A percentile compares a stretch with the other conserved stretches of the same genome.
Conservation (phyloP, 495 filamentous ascomycete genomes). For the Penicillium atrosanguineum region DNA sequence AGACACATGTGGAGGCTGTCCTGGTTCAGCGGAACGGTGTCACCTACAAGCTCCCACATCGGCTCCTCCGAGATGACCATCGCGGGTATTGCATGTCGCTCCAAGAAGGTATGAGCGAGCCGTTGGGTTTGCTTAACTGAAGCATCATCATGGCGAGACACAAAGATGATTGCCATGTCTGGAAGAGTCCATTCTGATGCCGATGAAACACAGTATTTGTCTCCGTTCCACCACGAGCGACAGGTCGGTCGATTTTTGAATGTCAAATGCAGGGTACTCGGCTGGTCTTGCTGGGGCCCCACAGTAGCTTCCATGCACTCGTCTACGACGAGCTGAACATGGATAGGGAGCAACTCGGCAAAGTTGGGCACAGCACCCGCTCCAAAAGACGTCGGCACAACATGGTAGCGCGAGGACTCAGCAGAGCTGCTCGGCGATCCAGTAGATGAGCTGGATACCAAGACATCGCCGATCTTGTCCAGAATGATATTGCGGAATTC, state of each 20-base stretch:
- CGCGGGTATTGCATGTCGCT: conserved; percentile 60
- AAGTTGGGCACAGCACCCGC: conserved; percentile 49
- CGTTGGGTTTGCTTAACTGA: conserved; percentile 48
- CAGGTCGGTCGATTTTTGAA: conserved; percentile 55
- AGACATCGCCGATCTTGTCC: conserved; percentile 69
- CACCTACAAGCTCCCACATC: conserved; percentile 44
- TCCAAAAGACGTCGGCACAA: conserved; percentile 73
- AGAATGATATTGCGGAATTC: conserved; percentile 65
- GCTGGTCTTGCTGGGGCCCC: conserved; percentile 37
- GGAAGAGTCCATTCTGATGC: conserved; percentile 60
- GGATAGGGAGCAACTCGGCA: conserved; percentile 73
- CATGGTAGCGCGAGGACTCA: conserved; percentile 64
- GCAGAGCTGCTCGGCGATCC: conserved; percentile 43
- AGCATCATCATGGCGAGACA: conserved; percentile 54
- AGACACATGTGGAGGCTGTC: conserved; percentile 66
- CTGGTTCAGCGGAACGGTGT: conserved; percentile 48
- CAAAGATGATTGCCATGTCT: conserved; percentile 68
- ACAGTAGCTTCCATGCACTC: conserved; percentile 60
- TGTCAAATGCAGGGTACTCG: conserved; percentile 51
- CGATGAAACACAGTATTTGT: conserved; percentile 45
- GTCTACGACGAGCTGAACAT: conserved; percentile 72
- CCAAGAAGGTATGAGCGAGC: conserved; percentile 60
- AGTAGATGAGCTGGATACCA: conserved; percentile 49
- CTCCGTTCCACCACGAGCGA: conserved; percentile 47
- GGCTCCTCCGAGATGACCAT: conserved; percentile 66